Conservation (phyloP, 495 filamentous ascomycete genomes). For the Terfezia boudieri region DNA sequence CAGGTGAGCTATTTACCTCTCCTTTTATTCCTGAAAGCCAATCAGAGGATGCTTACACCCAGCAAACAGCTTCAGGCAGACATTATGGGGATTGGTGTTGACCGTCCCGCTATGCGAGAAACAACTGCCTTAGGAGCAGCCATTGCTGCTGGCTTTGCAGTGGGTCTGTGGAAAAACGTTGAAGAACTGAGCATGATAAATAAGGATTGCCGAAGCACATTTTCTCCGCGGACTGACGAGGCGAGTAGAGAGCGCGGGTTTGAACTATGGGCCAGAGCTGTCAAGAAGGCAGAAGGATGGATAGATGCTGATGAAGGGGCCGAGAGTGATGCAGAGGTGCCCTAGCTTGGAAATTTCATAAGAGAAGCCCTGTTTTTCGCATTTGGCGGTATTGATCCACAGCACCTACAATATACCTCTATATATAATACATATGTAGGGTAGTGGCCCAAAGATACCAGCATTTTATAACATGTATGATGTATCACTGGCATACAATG, state of each 20-base stretch:
- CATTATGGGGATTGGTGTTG: constrained; percentile 68
- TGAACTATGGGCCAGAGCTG: constrained; percentile 60
- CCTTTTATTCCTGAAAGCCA: no score
- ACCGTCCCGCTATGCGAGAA: constrained; percentile 79
- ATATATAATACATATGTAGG: no score
- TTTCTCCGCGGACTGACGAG: constrained; percentile 39
- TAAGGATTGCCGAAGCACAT: constrained; percentile 47
- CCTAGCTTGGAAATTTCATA: no score
- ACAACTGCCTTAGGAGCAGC: constrained; percentile 86
- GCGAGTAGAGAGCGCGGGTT: constrained; percentile 47
- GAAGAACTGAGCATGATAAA: constrained; percentile 63
- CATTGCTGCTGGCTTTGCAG: constrained; percentile 77
- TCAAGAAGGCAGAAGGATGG: constrained; percentile 82
- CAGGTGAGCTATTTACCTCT: constrained; percentile 30
- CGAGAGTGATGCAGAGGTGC: constrained; percentile 14
- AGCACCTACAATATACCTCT: no score
- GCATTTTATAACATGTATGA: no score
- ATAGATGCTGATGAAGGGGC: constrained; percentile 28
- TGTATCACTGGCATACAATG: no score
- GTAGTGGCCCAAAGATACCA: no score
- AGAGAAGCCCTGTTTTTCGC: no score
- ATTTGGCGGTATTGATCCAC: no score
- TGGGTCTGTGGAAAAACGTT: constrained; percentile 59
- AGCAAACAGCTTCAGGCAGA: constrained; percentile 54
- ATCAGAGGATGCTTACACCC: no score